These are phyloP conservation scores for Agapanthus africanus DNA, from an alignment of 106 monocot species.

Conservation along the genomic window DNA sequence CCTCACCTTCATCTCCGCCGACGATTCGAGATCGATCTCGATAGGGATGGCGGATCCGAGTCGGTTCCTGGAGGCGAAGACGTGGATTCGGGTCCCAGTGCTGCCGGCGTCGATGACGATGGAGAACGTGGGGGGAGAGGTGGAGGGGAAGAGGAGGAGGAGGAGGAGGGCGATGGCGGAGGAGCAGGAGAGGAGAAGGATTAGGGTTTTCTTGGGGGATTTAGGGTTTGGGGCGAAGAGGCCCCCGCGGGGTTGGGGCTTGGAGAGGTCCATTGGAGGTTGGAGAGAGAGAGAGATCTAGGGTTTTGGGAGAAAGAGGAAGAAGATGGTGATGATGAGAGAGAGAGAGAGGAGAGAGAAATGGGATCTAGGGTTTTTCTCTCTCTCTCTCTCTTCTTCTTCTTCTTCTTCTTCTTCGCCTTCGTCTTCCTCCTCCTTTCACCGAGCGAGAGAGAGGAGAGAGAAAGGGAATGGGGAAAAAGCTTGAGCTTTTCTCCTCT, in stretches of 20 bases:
- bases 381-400: no score
- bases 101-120: conserved; percentile 89
- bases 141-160: conserved; percentile 15
- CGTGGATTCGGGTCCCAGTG: conserved; percentile 83
- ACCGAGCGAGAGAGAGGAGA: no score
- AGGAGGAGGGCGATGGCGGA: conserved; percentile 11
- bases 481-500: no score
- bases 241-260: not conserved
- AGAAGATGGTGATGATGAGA: no score
- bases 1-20: conserved; percentile 53
- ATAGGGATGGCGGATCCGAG: conserved; percentile 29
- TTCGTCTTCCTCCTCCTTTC: no score
- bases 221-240: not conserved
- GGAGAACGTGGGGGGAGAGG: conserved; percentile 11
- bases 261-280: conserved; percentile 1
- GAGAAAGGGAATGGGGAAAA: no score
- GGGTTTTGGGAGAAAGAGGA: no score
- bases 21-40: conserved; percentile 33
- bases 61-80: conserved; percentile 26
- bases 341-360: no score
- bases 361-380: no score
- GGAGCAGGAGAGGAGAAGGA: conserved; percentile 14
- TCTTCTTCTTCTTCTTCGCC: no score
- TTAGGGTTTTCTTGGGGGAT: conserved; percentile 6
- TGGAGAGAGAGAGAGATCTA: not conserved